Evolutionary conservation across 148 eudicot genomes (phyloP), one percentile per base, ranked within the genome.

Genomic region (Vaccinium corymbosum): DNA sequence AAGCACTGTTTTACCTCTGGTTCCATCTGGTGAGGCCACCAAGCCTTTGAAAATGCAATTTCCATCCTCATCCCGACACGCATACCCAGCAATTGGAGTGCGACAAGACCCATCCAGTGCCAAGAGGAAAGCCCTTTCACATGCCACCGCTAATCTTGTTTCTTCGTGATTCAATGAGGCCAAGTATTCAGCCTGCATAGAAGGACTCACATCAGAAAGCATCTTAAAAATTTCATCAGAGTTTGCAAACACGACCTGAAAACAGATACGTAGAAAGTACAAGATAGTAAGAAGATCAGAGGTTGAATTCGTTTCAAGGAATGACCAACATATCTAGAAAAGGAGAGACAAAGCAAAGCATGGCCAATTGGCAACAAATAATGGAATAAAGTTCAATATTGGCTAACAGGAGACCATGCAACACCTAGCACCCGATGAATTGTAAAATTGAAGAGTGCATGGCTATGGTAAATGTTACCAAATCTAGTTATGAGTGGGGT

Each of bases 1-100:
- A 10, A 3, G 20, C 22, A 27, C 12, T 48, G n/a, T 38, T 29
- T 22, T 88, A 96, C 98, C 98, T 91, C 89, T 83, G 61, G 87
- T 93, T 81, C 98, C 98, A 59, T 96, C 98, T 9, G 98, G 93
- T 4, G 98, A 94, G 82, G 98, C 98, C 48, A 96, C 97, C 86
- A 96, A 86, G 25, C 97, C 98, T 87, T 83, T 94, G 86, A 96
- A 96, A 77, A 89, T 15, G 84, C 98, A 96, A 79, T 92, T 88
- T 64, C 98, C 98, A 81, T 91, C 89, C 83, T 90, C 90, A 56
- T 93, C 94, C 80, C 89, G 89, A 62, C 86, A 80, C 22, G 97
- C 98, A 81, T 94, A 96, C 81, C 98, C 98, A 29, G 98, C 98
- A 81, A 96, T 96, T 50, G 98, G 98, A 80, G 98, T 96, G 72